Percentiles rank a stretch among this genome's conserved stretches.
Evolutionary conservation across 225 moss, liverwort and hornwort genomes (phyloP).

Genomic region (Climacium dendroides): DNA sequence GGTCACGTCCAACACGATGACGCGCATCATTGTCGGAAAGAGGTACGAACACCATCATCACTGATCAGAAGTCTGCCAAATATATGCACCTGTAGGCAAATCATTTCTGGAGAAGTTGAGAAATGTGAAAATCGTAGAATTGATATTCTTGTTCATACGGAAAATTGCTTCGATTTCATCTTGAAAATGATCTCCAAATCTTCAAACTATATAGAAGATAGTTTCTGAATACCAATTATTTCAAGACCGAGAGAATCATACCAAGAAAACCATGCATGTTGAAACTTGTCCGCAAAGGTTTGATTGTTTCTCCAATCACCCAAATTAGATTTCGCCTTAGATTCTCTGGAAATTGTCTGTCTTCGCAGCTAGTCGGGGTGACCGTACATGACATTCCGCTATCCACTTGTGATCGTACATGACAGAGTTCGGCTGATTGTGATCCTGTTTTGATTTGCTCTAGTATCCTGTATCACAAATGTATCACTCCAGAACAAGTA

Average conservation of each 20-base stretch:
- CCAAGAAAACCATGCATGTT: background rate
- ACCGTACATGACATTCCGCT: background rate
- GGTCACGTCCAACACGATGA: conserved; percentile 1
- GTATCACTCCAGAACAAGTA: background rate
- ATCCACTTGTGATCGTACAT: background rate
- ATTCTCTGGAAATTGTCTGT: background rate
- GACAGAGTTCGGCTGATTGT: background rate
- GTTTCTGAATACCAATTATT: background rate
- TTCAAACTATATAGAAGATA: too few relatives aligned
- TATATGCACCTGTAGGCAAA: background rate
- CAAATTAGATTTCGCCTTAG: background rate
- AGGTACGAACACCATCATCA: background rate
- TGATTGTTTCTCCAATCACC: background rate
- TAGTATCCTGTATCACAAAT: background rate
- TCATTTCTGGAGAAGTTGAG: background rate
- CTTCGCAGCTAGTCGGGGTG: background rate
- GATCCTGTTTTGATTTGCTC: background rate
- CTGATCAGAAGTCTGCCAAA: background rate
- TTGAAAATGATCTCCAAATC: background rate
- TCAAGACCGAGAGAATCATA: background rate
- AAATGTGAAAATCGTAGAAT: background rate
- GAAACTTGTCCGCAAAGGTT: background rate
- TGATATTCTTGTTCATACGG: background rate
- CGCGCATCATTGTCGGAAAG: background rate
- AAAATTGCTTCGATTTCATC: background rate